Percentiles rank a stretch among this genome's conserved stretches.
These are phyloP conservation scores for Paraphaeosphaeria minitans DNA, from an alignment of 2,329 filamentous ascomycete species.

Conservation along the genomic window DNA sequence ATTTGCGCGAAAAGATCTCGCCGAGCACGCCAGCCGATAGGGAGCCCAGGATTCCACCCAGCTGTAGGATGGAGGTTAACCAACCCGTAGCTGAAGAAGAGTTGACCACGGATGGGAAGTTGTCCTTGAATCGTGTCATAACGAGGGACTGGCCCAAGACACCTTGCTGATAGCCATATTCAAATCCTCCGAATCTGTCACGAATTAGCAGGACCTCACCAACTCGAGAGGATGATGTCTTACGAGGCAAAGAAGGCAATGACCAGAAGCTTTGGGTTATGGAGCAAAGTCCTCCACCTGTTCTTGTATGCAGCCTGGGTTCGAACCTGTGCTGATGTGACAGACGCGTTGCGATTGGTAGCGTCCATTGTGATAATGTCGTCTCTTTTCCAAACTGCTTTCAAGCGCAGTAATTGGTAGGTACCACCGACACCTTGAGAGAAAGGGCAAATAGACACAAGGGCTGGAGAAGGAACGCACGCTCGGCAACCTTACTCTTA, in stretches of 20 bases:
- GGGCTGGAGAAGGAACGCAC: background rate
- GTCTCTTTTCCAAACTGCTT: background rate
- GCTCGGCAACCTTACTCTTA: slow-evolving; percentile 2
- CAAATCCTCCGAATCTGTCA: slow-evolving; percentile 57
- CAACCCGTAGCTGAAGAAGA: slow-evolving; percentile 57
- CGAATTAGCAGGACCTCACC: background rate
- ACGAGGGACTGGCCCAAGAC: slow-evolving; percentile 60
- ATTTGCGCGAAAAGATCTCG: slow-evolving; percentile 58
- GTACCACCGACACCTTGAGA: background rate
- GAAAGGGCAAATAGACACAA: background rate
- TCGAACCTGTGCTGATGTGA: slow-evolving; percentile 30
- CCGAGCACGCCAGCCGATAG: slow-evolving; percentile 55
- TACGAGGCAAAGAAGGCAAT: slow-evolving; percentile 42
- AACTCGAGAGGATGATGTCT: background rate
- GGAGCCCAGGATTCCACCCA: slow-evolving; percentile 57
- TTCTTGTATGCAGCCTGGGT: slow-evolving; percentile 34
- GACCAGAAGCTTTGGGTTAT: slow-evolving; percentile 36
- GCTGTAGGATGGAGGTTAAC: slow-evolving; percentile 58
- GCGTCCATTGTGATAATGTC: slow-evolving; percentile 25
- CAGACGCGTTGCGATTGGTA: slow-evolving; percentile 27
- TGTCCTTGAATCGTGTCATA: slow-evolving; percentile 57
- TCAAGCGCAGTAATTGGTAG: background rate
- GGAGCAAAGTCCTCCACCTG: slow-evolving; percentile 31
- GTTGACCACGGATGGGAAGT: slow-evolving; percentile 56
- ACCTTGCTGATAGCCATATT: slow-evolving; percentile 62